These are phyloP conservation scores for Plectosphaerella plurivora DNA, from an alignment of 2,329 filamentous ascomycete genomes.

Conservation along the genomic window DNA sequence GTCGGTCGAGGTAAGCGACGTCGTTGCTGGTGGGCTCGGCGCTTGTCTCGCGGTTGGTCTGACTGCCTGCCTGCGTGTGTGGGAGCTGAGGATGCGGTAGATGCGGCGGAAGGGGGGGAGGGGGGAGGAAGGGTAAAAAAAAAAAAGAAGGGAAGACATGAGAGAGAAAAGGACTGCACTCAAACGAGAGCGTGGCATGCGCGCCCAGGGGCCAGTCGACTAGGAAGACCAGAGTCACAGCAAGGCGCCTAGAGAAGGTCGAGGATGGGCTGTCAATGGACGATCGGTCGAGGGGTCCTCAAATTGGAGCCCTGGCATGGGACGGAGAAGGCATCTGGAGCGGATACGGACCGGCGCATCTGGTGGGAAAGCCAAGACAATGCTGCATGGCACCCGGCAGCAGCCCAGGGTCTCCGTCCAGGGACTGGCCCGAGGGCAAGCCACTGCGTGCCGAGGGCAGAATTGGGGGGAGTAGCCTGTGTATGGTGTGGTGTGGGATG, in stretches of 20 bases:
- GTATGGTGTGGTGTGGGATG: too few relatives aligned
- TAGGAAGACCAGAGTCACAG: constrained; percentile 30
- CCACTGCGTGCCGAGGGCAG: constrained; percentile 12
- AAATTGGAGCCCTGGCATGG: constrained; percentile 32
- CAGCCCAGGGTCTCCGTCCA: constrained; percentile 10
- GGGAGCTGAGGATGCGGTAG: neutral
- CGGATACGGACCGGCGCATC: constrained; percentile 14
- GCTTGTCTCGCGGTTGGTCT: constrained; percentile 28
- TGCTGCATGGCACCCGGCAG: constrained; percentile 10
- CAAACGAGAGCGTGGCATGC: constrained; percentile 18
- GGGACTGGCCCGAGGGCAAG: constrained; percentile 10
- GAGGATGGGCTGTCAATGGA: constrained; percentile 37
- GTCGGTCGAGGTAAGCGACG: constrained; percentile 3
- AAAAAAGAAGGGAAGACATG: constrained; percentile 15
- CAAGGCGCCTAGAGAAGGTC: constrained; percentile 36
- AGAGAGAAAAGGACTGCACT: constrained; percentile 12
- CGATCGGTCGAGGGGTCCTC: constrained; percentile 28
- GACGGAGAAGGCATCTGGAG: constrained; percentile 7
- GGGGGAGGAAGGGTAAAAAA: constrained; percentile 13
- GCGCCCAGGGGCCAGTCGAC: constrained; percentile 24
- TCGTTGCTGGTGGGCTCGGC: constrained; percentile 18
- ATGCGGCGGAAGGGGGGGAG: constrained; percentile 1
- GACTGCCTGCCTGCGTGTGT: neutral
- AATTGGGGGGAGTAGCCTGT: constrained; percentile 3
- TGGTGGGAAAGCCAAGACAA: constrained; percentile 10